phyloP scores from a whole-genome alignment of 805 yeast genomes.

The Wickerhamomyces chaumierensis region DNA sequence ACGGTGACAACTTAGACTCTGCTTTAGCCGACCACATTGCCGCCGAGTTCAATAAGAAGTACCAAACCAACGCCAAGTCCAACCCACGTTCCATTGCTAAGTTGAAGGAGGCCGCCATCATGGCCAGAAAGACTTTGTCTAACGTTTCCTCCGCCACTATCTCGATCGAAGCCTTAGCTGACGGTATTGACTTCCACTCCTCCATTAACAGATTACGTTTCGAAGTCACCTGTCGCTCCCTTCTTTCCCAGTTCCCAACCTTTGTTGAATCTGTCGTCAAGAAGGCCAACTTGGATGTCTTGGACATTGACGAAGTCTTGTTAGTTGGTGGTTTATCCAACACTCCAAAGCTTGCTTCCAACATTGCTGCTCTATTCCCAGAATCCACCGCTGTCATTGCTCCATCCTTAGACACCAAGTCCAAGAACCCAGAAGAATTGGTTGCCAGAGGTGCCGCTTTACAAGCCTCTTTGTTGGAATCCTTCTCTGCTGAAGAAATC shows the following conservation, averaged over 20 bases:
- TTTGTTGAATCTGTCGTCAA: constrained; percentile 66
- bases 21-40: constrained; percentile 77
- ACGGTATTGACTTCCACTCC: constrained; percentile 88
- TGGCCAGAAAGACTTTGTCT: constrained; percentile 83
- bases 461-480: constrained; percentile 79
- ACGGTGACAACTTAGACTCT: constrained; percentile 80
- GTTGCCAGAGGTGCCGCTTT: constrained; percentile 92
- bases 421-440: constrained; percentile 80
- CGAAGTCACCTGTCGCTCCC: constrained; percentile 76
- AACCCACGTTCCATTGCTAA: constrained; percentile 84
- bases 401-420: constrained; percentile 68
- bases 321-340: constrained; percentile 90
- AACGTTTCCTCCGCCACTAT: constrained; percentile 82
- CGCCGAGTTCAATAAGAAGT: constrained; percentile 88
- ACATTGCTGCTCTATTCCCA: constrained; percentile 68
- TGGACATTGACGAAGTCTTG: constrained; percentile 84
- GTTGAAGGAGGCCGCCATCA: constrained; percentile 69
- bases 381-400: constrained; percentile 65
- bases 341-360: constrained; percentile 81
- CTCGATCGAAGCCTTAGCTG: constrained; percentile 90
- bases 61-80: constrained; percentile 65
- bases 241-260: constrained; percentile 60
- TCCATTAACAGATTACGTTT: constrained; percentile 88
- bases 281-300: constrained; percentile 75
- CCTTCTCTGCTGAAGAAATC: constrained; percentile 75